Evolutionary conservation across 73 alveolate species (phyloP).

Genomic region (Paramecium pentaurelia): DNA sequence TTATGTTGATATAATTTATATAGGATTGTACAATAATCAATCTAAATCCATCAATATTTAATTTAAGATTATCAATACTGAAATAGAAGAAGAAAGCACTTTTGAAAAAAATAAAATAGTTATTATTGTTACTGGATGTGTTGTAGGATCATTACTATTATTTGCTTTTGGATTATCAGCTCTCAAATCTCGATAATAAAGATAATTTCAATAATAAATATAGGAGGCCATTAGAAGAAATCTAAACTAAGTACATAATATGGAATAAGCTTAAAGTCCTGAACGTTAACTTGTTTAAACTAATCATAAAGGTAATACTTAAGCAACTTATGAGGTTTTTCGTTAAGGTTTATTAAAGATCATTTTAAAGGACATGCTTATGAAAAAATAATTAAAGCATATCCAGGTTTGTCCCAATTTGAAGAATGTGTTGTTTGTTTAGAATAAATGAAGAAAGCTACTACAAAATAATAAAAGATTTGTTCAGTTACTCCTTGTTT

Average conservation of each 20-base stretch:
- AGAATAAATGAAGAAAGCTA: not conserved
- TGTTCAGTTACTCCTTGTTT: constrained; percentile 36
- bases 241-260: not conserved
- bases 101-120: not conserved
- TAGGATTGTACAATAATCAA: constrained; percentile 2
- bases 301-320: not conserved
- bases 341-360: not conserved
- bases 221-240: not conserved
- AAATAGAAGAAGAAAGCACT: not conserved
- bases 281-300: not conserved
- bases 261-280: not conserved
- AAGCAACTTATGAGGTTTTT: not conserved
- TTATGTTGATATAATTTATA: not conserved
- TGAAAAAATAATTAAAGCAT: not conserved
- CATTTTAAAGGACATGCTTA: not conserved
- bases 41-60: not conserved
- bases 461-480: not conserved
- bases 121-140: not conserved
- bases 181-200: not conserved
- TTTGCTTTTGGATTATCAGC: not conserved
- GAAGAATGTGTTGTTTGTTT: constrained; percentile 35
- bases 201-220: not conserved
- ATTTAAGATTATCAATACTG: not conserved
- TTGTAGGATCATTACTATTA: not conserved
- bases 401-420: not conserved